A percentile compares a stretch with the other conserved stretches of the same genome.
Evolutionary conservation across 2,329 filamentous ascomycete genomes (phyloP).

Genomic region (Ploettnerulaceae sp.): DNA sequence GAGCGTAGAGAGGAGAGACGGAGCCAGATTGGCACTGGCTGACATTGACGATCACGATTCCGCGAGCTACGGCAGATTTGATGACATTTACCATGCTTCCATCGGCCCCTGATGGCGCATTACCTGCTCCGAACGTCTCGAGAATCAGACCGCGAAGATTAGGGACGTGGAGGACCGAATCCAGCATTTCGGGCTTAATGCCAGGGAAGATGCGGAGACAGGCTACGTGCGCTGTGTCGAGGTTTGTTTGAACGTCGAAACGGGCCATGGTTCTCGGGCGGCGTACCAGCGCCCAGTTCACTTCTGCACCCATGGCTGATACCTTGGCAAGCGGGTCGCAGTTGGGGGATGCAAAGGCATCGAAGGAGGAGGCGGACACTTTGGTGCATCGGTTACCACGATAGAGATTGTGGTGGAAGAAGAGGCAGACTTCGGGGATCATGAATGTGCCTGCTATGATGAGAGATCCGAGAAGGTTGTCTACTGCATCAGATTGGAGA

Average conservation of each 20-base stretch:
- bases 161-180: slow-evolving; percentile 57
- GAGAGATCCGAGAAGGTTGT: slow-evolving; percentile 65
- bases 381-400: slow-evolving; percentile 66
- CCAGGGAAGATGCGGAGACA: slow-evolving; percentile 69
- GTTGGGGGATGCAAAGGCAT: slow-evolving; percentile 65
- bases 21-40: slow-evolving; percentile 57
- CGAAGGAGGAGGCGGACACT: slow-evolving; percentile 62
- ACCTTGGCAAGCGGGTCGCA: slow-evolving; percentile 59
- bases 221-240: slow-evolving; percentile 62
- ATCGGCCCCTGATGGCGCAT: slow-evolving; percentile 61
- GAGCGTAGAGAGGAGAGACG: slow-evolving; percentile 53
- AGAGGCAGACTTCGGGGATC: slow-evolving; percentile 70
- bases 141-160: slow-evolving; percentile 62
- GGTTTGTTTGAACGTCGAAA: slow-evolving; percentile 56
- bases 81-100: slow-evolving; percentile 55
- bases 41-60: slow-evolving; percentile 68
- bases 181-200: slow-evolving; percentile 66
- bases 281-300: slow-evolving; percentile 59
- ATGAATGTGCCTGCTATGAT: slow-evolving; percentile 70
- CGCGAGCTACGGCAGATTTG: slow-evolving; percentile 56
- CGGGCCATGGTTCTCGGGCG: slow-evolving; percentile 52
- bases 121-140: slow-evolving; percentile 69
- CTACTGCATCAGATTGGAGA: slow-evolving; percentile 65
- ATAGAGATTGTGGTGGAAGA: slow-evolving; percentile 68
- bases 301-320: slow-evolving; percentile 53